Percentiles rank a stretch among this genome's conserved stretches.
These are phyloP conservation scores for Paramecium caudatum DNA, from an alignment of 73 alveolate species.

Conservation along the genomic window DNA sequence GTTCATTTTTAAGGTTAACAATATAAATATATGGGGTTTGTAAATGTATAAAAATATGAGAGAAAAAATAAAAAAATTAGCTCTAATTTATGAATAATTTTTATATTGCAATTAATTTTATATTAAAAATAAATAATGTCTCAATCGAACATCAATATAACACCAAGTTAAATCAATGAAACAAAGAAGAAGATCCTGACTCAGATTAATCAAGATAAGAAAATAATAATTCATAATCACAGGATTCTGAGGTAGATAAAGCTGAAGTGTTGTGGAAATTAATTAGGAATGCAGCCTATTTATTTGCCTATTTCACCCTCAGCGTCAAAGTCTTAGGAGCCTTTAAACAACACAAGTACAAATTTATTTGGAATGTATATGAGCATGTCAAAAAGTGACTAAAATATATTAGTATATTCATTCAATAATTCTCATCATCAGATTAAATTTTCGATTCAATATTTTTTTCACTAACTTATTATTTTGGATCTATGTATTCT, in stretches of 20 bases:
- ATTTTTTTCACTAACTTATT: not conserved
- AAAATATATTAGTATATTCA: not conserved
- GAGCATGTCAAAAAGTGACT: slow-evolving; percentile 15
- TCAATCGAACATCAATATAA: too few species aligned
- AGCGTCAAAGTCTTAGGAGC: not conserved
- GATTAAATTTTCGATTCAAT: not conserved
- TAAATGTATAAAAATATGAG: too few species aligned
- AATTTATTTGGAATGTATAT: slow-evolving; percentile 4
- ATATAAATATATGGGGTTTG: too few species aligned
- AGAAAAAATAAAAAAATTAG: too few species aligned
- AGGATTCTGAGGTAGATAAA: not conserved
- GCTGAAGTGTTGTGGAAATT: not conserved
- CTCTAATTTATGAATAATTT: too few species aligned
- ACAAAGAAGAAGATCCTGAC: not conserved
- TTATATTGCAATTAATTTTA: too few species aligned
- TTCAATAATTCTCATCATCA: not conserved
- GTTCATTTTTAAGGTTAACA: too few species aligned
- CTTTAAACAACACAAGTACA: not conserved
- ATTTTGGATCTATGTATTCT: not conserved
- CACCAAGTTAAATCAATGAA: too few species aligned
- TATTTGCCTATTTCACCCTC: slow-evolving; percentile 12
- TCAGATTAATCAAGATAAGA: slow-evolving; percentile 42
- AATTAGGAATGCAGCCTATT: not conserved
- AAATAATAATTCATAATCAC: not conserved
- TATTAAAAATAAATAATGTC: too few species aligned